A percentile compares a stretch with the other conserved stretches of the same genome.
These are phyloP conservation scores for Phalaenopsis equestris DNA, from an alignment of 106 monocot genomes.

Conservation along the genomic window DNA sequence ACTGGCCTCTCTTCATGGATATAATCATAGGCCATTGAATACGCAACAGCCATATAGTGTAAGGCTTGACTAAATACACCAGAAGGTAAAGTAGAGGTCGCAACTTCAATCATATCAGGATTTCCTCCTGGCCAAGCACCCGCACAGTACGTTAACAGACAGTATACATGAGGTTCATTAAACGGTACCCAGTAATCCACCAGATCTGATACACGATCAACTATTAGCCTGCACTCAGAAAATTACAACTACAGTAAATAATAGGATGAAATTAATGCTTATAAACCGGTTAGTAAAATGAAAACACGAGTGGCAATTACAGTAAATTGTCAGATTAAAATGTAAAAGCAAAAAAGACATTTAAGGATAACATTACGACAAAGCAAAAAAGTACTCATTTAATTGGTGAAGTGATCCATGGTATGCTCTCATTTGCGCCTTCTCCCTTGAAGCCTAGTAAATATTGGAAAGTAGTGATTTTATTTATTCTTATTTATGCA, in stretches of 20 bases:
- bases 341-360: not conserved
- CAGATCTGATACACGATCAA: conserved; percentile 73
- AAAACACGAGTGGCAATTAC: too few species aligned
- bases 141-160: conserved; percentile 79
- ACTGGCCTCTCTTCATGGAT: conserved; percentile 64
- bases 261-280: not conserved
- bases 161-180: conserved; percentile 94
- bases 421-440: too few species aligned
- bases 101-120: conserved; percentile 82
- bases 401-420: too few species aligned
- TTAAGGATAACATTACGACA: too few species aligned
- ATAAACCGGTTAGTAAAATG: not conserved
- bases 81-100: conserved; percentile 77
- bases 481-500: too few species aligned
- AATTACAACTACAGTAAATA: not conserved
- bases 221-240: conserved; percentile 52
- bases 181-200: conserved; percentile 94
- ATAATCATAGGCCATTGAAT: conserved; percentile 80
- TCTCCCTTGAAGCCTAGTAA: too few species aligned
- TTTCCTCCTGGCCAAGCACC: conserved; percentile 96
- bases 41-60: conserved; percentile 72
- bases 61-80: conserved; percentile 79
- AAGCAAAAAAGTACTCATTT: too few species aligned
- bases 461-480: too few species aligned
- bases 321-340: too few species aligned